A percentile compares a stretch with the other conserved stretches of the same genome.
These are phyloP conservation scores for Crithidia bombi DNA, from an alignment of 208 protist genomes.

Conservation along the genomic window DNA sequence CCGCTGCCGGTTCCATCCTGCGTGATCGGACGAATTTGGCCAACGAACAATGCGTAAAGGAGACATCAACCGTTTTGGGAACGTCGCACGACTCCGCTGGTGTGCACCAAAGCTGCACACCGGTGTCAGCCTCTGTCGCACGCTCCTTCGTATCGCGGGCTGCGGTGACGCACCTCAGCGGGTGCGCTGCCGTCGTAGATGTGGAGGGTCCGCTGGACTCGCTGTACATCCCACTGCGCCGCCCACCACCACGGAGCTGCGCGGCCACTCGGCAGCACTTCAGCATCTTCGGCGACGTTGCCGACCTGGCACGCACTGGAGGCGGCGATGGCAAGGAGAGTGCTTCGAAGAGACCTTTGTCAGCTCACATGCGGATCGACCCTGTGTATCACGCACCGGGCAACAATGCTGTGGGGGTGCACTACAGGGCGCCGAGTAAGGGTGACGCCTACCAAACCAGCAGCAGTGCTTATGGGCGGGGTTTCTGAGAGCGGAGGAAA, in stretches of 20 bases:
- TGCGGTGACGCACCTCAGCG: slow-evolving; percentile 28
- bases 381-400: not conserved
- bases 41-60: not conserved
- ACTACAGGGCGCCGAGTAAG: not conserved
- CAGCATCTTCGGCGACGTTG: slow-evolving; percentile 29
- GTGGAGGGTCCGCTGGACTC: slow-evolving; percentile 18
- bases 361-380: not conserved
- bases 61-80: no score
- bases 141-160: slow-evolving; percentile 20
- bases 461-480: slow-evolving; percentile 12
- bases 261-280: slow-evolving; percentile 35
- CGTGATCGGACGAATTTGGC: not conserved
- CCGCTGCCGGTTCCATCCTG: not conserved
- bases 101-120: not conserved
- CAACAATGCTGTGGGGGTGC: not conserved
- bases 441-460: slow-evolving; percentile 8
- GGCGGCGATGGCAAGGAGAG: not conserved
- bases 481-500: not conserved
- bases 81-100: no score
- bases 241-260: slow-evolving; percentile 18
- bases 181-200: slow-evolving; percentile 30
- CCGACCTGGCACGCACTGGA: not conserved
- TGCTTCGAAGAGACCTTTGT: not conserved
- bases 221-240: slow-evolving; percentile 28
- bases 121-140: not conserved